Conservation (phyloP, 2,329 filamentous ascomycete genomes). For the Trichoderma breve region DNA sequence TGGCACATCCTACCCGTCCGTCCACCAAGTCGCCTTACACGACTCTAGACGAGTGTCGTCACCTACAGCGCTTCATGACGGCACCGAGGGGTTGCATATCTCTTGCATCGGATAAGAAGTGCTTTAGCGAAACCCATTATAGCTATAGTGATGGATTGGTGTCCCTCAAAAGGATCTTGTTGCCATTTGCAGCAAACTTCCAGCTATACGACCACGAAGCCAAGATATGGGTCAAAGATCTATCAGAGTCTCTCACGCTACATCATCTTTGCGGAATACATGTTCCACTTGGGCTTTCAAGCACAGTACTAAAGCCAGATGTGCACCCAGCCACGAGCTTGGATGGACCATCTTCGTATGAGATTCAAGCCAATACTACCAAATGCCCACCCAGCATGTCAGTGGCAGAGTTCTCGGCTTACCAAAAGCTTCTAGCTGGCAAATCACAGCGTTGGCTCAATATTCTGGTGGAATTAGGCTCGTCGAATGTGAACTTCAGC, state of each 20-base stretch:
- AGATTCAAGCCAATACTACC: conserved; percentile 49
- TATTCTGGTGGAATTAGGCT: conserved; percentile 50
- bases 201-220: conserved; percentile 3
- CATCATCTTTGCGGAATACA: conserved; percentile 40
- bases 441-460: conserved; percentile 48
- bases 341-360: conserved; percentile 44
- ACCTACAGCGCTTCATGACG: conserved; percentile 1
- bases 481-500: conserved; percentile 56
- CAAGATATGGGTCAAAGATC: conserved; percentile 11
- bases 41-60: not conserved
- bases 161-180: not conserved
- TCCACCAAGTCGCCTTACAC: not conserved
- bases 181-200: conserved; percentile 21
- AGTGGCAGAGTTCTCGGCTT: conserved; percentile 52
- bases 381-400: conserved; percentile 47
- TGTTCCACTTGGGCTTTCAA: conserved; percentile 18
- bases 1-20: not conserved
- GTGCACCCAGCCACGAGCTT: not conserved
- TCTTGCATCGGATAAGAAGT: conserved; percentile 29
- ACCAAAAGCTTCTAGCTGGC: conserved; percentile 48
- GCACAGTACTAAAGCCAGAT: not conserved
- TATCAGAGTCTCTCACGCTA: conserved; percentile 40
- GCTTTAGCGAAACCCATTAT: conserved; percentile 31
- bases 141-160: not conserved
- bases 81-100: conserved; percentile 9